Percentiles rank a stretch among this genome's conserved stretches.
These are phyloP conservation scores for Tuber melanosporum DNA, from an alignment of 495 filamentous ascomycete genomes.

Conservation along the genomic window DNA sequence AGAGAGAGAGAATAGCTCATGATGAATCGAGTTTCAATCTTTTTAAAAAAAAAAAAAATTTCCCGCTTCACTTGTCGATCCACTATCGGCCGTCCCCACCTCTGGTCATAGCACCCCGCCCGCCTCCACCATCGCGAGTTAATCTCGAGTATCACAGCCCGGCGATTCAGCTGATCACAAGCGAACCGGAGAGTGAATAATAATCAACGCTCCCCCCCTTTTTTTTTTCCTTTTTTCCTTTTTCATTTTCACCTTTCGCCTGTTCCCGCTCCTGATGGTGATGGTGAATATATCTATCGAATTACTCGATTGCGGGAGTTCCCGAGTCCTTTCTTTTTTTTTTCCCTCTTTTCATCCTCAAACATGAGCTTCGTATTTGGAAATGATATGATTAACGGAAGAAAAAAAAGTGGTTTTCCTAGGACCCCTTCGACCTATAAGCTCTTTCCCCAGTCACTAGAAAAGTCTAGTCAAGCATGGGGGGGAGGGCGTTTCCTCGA, in stretches of 20 bases:
- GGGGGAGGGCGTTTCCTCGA: not conserved
- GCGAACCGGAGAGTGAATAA: not conserved
- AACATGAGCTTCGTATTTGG: not conserved
- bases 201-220: not conserved
- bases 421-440: not conserved
- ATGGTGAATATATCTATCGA: not conserved
- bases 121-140: not conserved
- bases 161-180: constrained; percentile 4
- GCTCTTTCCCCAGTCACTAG: not conserved
- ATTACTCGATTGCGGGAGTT: not conserved
- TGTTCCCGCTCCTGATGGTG: not conserved
- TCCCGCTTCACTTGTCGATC: not conserved
- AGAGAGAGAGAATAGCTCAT: not conserved
- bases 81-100: not conserved
- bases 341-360: not conserved
- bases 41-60: too few species aligned
- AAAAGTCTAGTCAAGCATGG: not conserved
- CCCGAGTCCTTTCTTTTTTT: not conserved
- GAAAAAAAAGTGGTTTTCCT: not conserved
- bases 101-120: not conserved
- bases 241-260: not conserved
- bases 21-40: not conserved
- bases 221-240: not conserved
- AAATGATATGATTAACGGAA: constrained; percentile 3
- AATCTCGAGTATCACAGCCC: constrained; percentile 4